A percentile compares a stretch with the other conserved stretches of the same genome.
phyloP scores from a whole-genome alignment of 208 protist species.

The Trypanosoma lewisi region DNA sequence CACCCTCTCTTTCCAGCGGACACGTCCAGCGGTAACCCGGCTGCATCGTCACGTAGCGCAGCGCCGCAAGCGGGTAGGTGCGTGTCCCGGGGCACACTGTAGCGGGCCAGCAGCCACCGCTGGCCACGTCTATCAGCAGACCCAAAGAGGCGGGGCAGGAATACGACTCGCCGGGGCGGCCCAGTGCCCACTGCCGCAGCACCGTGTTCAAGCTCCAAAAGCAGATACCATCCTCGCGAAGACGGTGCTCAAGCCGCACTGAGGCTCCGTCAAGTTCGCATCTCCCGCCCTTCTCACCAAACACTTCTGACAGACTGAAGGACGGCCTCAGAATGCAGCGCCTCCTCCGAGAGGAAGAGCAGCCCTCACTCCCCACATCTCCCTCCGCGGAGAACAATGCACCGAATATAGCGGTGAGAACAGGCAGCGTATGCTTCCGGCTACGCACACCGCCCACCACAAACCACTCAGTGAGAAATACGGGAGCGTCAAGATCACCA shows the following conservation, averaged over 20 bases:
- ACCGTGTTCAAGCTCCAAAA: conserved; percentile 72
- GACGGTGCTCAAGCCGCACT: conserved; percentile 35
- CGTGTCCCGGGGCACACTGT: conserved; percentile 41
- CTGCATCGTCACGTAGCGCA: conserved; percentile 24
- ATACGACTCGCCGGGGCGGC: conserved; percentile 26
- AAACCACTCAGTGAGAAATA: conserved; percentile 68
- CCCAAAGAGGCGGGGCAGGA: conserved; percentile 44
- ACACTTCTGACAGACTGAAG: conserved; percentile 10
- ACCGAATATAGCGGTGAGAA: conserved; percentile 34
- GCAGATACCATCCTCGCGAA: conserved; percentile 64
- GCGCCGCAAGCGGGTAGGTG: conserved; percentile 24
- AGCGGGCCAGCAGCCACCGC: conserved; percentile 41
- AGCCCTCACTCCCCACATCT: neutral
- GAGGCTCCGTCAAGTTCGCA: neutral
- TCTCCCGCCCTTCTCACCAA: neutral
- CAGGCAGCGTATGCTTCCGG: conserved; percentile 28
- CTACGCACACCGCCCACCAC: conserved; percentile 52
- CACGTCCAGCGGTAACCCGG: conserved; percentile 33
- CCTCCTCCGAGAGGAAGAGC: neutral
- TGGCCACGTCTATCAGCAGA: conserved; percentile 34
- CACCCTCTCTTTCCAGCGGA: conserved; percentile 22
- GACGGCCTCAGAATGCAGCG: neutral
- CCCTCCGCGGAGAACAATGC: conserved; percentile 40
- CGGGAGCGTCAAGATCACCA: neutral
- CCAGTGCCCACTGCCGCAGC: conserved; percentile 34